These are phyloP conservation scores for Saccharomycopsis crataegensis DNA, from an alignment of 1,139 yeast species.

Conservation along the genomic window DNA sequence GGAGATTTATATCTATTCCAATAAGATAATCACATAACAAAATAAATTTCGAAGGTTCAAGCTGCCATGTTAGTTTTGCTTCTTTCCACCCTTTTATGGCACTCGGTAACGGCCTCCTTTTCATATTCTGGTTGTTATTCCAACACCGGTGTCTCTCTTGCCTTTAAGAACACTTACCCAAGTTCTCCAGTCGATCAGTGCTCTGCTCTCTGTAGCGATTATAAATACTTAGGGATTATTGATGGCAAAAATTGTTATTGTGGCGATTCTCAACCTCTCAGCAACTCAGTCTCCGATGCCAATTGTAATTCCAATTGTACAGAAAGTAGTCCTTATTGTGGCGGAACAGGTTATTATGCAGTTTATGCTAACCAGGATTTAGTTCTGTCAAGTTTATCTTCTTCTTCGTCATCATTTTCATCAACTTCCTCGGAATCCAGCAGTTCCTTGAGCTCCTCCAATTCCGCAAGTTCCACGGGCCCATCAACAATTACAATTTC, in stretches of 20 bases:
- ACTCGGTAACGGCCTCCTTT: neutral
- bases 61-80: no score
- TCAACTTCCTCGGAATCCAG: constrained; percentile 8
- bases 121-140: constrained; percentile 18
- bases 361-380: constrained; percentile 29
- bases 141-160: constrained; percentile 17
- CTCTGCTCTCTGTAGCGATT: constrained; percentile 9
- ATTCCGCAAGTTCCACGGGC: neutral
- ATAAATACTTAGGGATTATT: constrained; percentile 14
- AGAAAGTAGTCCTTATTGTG: constrained; percentile 49
- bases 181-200: constrained; percentile 14
- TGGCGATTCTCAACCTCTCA: constrained; percentile 46
- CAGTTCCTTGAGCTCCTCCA: constrained; percentile 6
- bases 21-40: no score
- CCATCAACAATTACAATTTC: constrained; percentile 8
- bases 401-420: constrained; percentile 8
- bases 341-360: constrained; percentile 43
- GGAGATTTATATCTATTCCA: no score
- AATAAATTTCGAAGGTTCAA: no score
- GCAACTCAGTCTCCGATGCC: constrained; percentile 25
- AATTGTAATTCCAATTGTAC: constrained; percentile 42
- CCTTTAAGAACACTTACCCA: constrained; percentile 17
- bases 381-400: constrained; percentile 1
- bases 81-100: no score
- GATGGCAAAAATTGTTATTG: constrained; percentile 60